Evolutionary conservation across 306 rosid species (phyloP), one percentile per base, ranked within the genome.

Genomic region (Malus domestica): DNA sequence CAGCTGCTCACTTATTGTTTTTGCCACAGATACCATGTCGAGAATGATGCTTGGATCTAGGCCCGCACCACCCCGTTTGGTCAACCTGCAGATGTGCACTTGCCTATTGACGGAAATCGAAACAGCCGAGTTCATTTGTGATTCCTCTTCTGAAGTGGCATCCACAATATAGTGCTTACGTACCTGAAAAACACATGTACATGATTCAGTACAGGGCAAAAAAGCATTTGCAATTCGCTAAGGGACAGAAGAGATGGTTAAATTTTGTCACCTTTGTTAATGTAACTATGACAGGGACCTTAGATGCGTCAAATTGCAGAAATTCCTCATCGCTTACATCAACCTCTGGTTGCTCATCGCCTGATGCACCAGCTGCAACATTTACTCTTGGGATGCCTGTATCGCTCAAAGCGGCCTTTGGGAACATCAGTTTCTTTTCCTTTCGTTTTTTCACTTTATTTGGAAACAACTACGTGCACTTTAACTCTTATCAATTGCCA

Each of bases 241-340:
- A 44, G 27, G 59, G 19, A 60, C 59, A 42, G 27, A 1, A 44
- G 44, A 44, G 67, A 18, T 8, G 6, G 44, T 32, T 58, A 67
- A 42, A 42, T 67, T 27, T 33, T 44, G 68, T 71, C 75, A 93
- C 98, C 90, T 89, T 92, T 7, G 98, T 94, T 60, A 94, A 79
- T 55, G 98, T 92, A 83, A 94, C 85, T 58, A 94, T 88, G 49
- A 82, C 96, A 49, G 97, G 97, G 79, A 94, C 54, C 19, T 82
- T 86, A 16, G 97, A 89, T 49, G 98, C 89, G 83, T 94, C 95
- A 30, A 90, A 92, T 84, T 90, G 98, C 68, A 94, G 73, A 83
- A 90, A 90, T 87, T 94, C 98, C 78, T 92, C 98, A 2, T 94
- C 93, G 3, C 95, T 90, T 54, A 92, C 29, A 5, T 94, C 96